Base-by-base conservation (phyloP, 2,329 filamentous ascomycete genomes). In the Pyricularia sp. region DNA sequence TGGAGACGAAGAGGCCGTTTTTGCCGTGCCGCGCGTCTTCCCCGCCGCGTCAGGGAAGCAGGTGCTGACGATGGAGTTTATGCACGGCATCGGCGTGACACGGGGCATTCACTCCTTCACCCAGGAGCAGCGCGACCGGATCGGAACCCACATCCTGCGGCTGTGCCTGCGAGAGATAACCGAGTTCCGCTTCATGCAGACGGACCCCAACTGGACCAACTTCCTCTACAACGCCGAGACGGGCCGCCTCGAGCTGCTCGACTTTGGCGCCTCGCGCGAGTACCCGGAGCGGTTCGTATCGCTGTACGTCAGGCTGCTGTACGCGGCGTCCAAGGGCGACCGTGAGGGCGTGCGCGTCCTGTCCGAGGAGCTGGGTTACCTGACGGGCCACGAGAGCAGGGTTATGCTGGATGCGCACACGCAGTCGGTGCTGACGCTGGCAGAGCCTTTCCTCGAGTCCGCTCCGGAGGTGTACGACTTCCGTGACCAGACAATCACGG, bases 191-290 rank as follows among this genome's bases (percentile, higher is more conserved):
- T 97, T 96, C 79, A 99, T 99, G 94, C 94, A 99, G 78, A 99
- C 94, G 5, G 94, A 99, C 73, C 94, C 94, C 55, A 99, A 99
- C 80, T 99, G 94, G 94, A 97, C 93, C 40, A 99, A 99, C 76
- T 99, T 99, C 75, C 82, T 97, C 24, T 99, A 91, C 81, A 94
- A 97, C 71, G 79, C 86, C 1, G 70, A 79, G 24, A 85, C 82
- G 4, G 79, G 86, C 70, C 89, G 86, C 72, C 87, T 99, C 16
- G 93, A 96, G 75, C 84, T 99, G 0, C 86, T 99, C 64, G 96
- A 99, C 76, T 99, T 99, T 75, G 94, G 94, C 66, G 94, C 94
- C 44, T 92, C 89, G 24, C 84, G 94, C 70, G 93, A 92, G 69
- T 99, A 88, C 73, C 91, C 93, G 0, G 82, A 85, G 53, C 78